Conservation (phyloP, 2,329 filamentous ascomycete genomes). For the Emergomyces orientalis region DNA sequence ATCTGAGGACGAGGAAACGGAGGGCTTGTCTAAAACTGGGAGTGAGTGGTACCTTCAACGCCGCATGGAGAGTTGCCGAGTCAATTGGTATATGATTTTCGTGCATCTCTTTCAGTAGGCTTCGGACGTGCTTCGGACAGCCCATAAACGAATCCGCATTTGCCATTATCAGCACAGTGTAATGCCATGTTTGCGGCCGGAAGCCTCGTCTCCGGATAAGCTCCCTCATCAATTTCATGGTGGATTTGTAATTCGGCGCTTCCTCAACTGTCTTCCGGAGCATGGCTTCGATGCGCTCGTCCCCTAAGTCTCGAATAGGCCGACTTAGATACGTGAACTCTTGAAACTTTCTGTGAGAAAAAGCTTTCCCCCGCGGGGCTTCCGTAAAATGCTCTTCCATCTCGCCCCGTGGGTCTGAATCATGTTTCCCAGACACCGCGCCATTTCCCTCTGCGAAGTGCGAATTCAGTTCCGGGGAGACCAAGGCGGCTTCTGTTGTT, state of each 20-base stretch:
- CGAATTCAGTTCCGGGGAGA: constrained; percentile 1
- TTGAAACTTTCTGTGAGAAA: constrained; percentile 1
- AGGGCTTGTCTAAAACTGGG: background rate
- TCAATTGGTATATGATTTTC: constrained; percentile 53
- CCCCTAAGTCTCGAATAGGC: constrained; percentile 3
- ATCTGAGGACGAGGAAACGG: background rate
- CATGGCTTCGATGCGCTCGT: constrained; percentile 22
- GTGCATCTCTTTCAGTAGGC: constrained; percentile 65
- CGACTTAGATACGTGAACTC: constrained; percentile 17
- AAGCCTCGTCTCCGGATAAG: constrained; percentile 32
- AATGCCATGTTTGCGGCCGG: constrained; percentile 39
- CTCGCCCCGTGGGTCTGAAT: background rate
- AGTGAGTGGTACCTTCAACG: constrained; percentile 49
- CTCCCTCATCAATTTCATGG: constrained; percentile 28
- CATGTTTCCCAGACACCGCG: background rate
- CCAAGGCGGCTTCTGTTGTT: background rate
- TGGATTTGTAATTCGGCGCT: constrained; percentile 20
- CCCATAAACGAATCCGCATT: constrained; percentile 57
- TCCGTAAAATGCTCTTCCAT: background rate
- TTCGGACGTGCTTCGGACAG: constrained; percentile 53
- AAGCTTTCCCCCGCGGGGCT: background rate
- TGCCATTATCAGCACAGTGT: constrained; percentile 64
- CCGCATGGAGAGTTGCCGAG: constrained; percentile 58
- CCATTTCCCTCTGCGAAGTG: background rate
- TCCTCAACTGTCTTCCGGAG: constrained; percentile 22